phyloP scores from a whole-genome alignment of 2,329 filamentous ascomycete genomes.

The Fusarium veterinarium region DNA sequence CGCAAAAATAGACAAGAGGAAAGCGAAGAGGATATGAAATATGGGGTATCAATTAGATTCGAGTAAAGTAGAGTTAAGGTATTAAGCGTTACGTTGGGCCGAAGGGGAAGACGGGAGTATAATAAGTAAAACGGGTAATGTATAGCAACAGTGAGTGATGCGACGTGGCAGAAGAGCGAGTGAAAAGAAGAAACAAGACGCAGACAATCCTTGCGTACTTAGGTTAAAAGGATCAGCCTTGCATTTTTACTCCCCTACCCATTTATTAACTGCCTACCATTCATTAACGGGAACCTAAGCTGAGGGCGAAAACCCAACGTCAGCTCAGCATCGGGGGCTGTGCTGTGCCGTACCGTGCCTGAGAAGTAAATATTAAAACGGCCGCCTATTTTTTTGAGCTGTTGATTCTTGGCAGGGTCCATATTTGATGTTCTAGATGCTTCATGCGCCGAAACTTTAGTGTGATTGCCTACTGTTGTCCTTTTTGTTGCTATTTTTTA shows the following conservation, averaged over 20 bases:
- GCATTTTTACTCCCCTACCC: not conserved
- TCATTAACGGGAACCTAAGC: not conserved
- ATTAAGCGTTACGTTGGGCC: constrained; percentile 16
- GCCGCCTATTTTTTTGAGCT: constrained; percentile 11
- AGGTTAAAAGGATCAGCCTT: constrained; percentile 17
- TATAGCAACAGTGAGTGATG: not conserved
- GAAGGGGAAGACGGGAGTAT: constrained; percentile 7
- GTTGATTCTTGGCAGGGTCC: constrained; percentile 28
- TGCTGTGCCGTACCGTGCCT: constrained; percentile 3
- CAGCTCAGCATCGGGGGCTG: constrained; percentile 42
- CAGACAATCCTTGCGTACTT: not conserved
- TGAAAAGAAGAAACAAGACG: not conserved
- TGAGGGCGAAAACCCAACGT: constrained; percentile 43
- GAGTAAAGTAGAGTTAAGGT: not conserved
- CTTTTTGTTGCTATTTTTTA: not conserved
- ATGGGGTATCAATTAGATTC: constrained; percentile 16
- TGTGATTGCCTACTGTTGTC: not conserved
- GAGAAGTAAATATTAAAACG: not conserved
- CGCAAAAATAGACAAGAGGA: not conserved
- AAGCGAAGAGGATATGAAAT: not conserved
- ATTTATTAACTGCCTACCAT: not conserved
- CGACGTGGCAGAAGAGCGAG: constrained; percentile 23
- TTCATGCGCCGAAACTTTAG: constrained; percentile 10
- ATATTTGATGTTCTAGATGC: constrained; percentile 10
- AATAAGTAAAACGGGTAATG: constrained; percentile 11